phyloP scores from a whole-genome alignment of 2,329 filamentous ascomycete genomes.

The Stenocarpella maydis region DNA sequence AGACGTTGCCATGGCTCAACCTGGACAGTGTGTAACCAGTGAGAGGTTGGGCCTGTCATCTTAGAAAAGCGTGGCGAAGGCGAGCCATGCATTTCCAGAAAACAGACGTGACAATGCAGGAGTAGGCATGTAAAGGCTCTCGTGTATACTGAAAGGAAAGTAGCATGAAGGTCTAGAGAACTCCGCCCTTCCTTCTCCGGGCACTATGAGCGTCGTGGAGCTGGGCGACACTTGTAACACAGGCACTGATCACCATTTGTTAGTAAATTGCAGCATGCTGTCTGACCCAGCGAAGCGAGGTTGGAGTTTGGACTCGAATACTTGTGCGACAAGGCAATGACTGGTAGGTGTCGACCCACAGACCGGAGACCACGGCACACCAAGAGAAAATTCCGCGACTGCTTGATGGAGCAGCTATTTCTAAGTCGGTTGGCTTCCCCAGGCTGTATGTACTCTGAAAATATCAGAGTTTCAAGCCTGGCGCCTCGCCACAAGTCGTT shows the following conservation, averaged over 20 bases:
- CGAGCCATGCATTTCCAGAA: background rate
- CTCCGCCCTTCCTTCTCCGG: no score
- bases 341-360: background rate
- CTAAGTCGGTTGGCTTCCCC: background rate
- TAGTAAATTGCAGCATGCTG: slow-evolving; percentile 13
- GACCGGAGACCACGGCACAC: background rate
- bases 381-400: background rate
- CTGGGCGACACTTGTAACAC: background rate
- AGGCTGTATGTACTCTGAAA: background rate
- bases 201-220: background rate
- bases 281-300: slow-evolving; percentile 12
- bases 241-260: background rate
- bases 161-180: background rate
- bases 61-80: background rate
- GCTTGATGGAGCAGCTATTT: background rate
- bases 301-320: background rate
- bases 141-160: background rate
- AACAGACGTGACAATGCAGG: no score
- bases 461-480: no score
- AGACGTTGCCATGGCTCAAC: background rate
- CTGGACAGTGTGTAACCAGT: background rate
- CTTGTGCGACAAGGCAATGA: background rate
- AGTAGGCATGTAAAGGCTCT: background rate
- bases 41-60: background rate
- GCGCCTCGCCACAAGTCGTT: no score